Percentiles rank a stretch among this genome's conserved stretches.
phyloP scores from a whole-genome alignment of 768 basidiomycete species.

The Boletus vinaceobasis region DNA sequence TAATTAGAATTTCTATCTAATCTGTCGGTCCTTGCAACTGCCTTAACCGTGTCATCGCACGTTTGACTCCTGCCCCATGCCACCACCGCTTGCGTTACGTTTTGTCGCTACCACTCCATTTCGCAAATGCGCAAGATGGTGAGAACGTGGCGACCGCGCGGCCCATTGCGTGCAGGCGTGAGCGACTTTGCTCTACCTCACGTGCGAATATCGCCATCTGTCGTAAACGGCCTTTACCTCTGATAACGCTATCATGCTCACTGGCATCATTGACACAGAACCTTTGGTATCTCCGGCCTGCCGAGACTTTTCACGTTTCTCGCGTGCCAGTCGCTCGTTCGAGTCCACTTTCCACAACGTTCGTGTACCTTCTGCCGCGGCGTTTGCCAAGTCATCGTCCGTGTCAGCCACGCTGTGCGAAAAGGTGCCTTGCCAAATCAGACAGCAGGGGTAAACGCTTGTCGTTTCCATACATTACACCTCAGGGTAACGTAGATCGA shows the following conservation, averaged over 20 bases:
- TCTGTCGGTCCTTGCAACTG: too few species aligned
- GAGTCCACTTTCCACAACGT: background rate
- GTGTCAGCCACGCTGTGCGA: slow-evolving; percentile 6
- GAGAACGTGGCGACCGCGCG: background rate
- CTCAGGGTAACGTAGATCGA: slow-evolving; percentile 14
- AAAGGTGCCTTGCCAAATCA: slow-evolving; percentile 3
- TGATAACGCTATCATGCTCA: too few species aligned
- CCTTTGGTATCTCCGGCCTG: background rate
- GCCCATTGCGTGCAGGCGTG: background rate
- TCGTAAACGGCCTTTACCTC: background rate
- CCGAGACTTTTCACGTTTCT: background rate
- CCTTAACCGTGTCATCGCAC: too few species aligned
- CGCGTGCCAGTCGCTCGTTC: background rate
- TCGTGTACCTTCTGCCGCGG: slow-evolving; percentile 5
- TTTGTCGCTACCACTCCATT: background rate
- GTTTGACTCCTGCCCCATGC: background rate
- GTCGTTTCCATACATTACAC: background rate
- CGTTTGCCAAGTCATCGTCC: background rate
- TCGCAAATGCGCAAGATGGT: background rate
- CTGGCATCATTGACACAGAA: background rate
- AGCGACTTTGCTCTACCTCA: background rate
- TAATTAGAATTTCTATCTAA: slow-evolving; percentile 12
- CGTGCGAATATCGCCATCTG: background rate
- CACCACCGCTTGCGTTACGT: background rate
- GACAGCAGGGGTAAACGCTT: background rate